A percentile compares a stretch with the other conserved stretches of the same genome.
phyloP scores from a whole-genome alignment of 2,329 filamentous ascomycete genomes.

The Aspergillus sp. region DNA sequence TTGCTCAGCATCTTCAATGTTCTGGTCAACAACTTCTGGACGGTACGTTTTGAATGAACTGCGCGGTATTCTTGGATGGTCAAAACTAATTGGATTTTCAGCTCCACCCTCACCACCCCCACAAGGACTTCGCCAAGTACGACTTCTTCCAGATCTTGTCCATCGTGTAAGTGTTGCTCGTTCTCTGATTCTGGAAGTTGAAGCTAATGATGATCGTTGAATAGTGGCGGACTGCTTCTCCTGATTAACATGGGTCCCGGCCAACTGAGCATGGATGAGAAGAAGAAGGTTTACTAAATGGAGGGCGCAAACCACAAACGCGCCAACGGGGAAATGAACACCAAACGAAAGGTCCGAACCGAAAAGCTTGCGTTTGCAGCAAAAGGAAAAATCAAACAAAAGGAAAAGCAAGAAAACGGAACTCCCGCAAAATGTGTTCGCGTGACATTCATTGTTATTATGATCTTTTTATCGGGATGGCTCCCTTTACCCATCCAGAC shows the following conservation, averaged over 20 bases:
- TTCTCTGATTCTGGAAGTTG: not conserved
- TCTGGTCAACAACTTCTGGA: conserved; percentile 99
- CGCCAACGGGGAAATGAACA: not conserved
- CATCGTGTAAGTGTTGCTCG: conserved; percentile 67
- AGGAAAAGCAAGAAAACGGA: conserved; percentile 3
- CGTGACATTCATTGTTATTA: conserved; percentile 7
- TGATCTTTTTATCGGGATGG: conserved; percentile 3
- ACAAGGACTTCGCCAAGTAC: conserved; percentile 99
- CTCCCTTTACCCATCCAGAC: not conserved
- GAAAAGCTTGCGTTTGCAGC: not conserved
- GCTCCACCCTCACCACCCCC: conserved; percentile 96
- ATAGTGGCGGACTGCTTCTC: conserved; percentile 81
- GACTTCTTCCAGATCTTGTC: conserved; percentile 99
- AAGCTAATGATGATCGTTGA: conserved; percentile 2
- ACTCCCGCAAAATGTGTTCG: not conserved
- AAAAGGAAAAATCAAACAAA: conserved; percentile 1
- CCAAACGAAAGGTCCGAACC: not conserved
- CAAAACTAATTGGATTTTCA: conserved; percentile 36
- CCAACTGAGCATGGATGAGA: conserved; percentile 98
- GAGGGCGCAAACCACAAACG: not conserved
- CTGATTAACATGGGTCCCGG: conserved; percentile 98
- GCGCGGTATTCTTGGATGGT: conserved; percentile 14
- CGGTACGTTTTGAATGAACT: conserved; percentile 60
- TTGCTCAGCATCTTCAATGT: conserved; percentile 97
- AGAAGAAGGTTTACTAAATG: conserved; percentile 97